Percentiles rank a stretch among this genome's conserved stretches.
phyloP scores from a whole-genome alignment of 148 eudicot species.

The Cornus controversa region DNA sequence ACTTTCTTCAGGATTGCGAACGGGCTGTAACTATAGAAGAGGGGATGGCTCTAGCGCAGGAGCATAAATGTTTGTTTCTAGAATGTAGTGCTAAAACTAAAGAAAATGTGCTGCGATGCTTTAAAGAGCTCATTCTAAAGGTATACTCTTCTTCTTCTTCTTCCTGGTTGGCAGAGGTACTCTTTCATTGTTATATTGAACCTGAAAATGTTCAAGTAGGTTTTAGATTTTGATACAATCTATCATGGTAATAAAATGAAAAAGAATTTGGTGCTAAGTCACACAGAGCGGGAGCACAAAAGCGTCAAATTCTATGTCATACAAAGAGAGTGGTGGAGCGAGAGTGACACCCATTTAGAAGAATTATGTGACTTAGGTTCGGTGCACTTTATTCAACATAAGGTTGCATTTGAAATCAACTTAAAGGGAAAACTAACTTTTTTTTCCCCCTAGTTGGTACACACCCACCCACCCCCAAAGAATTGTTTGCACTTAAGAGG shows the following conservation, averaged over 20 bases:
- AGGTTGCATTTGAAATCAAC: not conserved
- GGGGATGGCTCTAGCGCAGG: constrained; percentile 53
- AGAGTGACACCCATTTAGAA: too few relatives aligned
- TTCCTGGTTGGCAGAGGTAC: too few relatives aligned
- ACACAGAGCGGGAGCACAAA: too few relatives aligned
- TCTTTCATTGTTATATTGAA: not conserved
- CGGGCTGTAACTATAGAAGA: constrained; percentile 59
- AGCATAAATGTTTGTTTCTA: constrained; percentile 46
- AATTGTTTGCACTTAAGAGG: too few relatives aligned
- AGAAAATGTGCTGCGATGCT: constrained; percentile 57
- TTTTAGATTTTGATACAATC: not conserved
- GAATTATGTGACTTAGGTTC: too few relatives aligned
- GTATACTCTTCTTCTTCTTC: constrained; percentile 17
- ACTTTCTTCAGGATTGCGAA: constrained; percentile 42
- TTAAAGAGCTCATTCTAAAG: constrained; percentile 52
- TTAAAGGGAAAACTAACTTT: not conserved
- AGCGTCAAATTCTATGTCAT: too few relatives aligned
- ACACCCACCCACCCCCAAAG: too few relatives aligned
- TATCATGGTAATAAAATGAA: too few relatives aligned
- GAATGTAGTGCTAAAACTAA: constrained; percentile 66
- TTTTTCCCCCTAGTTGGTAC: too few relatives aligned
- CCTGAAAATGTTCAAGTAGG: not conserved
- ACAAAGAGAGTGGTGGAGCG: too few relatives aligned
- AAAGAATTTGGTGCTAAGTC: not conserved
- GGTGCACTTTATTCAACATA: too few relatives aligned